Conservation (phyloP, 768 basidiomycete species). For the Agaricus sinodeliciosus region DNA sequence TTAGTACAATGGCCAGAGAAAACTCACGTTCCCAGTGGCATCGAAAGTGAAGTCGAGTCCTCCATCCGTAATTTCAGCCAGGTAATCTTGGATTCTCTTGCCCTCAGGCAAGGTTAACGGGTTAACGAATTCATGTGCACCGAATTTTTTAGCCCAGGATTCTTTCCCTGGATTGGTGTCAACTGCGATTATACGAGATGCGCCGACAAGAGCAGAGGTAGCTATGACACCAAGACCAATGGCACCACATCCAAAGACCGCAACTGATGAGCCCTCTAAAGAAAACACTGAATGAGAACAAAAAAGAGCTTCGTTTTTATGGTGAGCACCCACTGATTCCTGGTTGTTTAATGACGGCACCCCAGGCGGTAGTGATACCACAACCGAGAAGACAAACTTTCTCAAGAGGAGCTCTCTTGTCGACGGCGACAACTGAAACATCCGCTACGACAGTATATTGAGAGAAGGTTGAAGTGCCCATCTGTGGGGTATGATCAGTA, state of each 20-base stretch:
- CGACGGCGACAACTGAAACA: slow-evolving; percentile 91
- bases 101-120: slow-evolving; percentile 68
- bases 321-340: slow-evolving; percentile 56
- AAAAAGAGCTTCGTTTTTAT: not conserved
- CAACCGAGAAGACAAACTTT: slow-evolving; percentile 97
- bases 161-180: slow-evolving; percentile 87
- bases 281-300: not conserved
- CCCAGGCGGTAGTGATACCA: slow-evolving; percentile 98
- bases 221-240: slow-evolving; percentile 93
- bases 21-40: slow-evolving; percentile 76
- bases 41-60: slow-evolving; percentile 98
- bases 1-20: not conserved
- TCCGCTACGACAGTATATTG: slow-evolving; percentile 99
- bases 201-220: slow-evolving; percentile 70
- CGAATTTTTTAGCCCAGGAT: slow-evolving; percentile 86
- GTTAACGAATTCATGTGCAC: slow-evolving; percentile 93
- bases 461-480: slow-evolving; percentile 99
- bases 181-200: slow-evolving; percentile 85
- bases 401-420: slow-evolving; percentile 80
- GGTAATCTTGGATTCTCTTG: slow-evolving; percentile 80
- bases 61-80: slow-evolving; percentile 92
- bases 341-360: slow-evolving; percentile 86
- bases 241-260: slow-evolving; percentile 94
- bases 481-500: slow-evolving; percentile 38
- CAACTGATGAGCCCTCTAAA: slow-evolving; percentile 80